phyloP scores from a whole-genome alignment of 345 rosid genomes.

The Ceriops decandra region DNA sequence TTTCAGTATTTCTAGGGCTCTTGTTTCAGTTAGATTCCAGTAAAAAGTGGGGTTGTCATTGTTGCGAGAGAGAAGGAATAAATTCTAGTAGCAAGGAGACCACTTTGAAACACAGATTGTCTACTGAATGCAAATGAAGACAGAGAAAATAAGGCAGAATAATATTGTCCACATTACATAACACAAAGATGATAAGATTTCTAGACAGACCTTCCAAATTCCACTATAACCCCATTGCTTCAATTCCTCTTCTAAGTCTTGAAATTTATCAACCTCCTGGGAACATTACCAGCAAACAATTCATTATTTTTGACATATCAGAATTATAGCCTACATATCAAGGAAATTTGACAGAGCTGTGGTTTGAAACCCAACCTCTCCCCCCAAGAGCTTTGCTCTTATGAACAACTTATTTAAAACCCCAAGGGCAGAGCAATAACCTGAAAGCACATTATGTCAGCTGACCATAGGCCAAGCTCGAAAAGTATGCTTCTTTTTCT shows the following conservation, averaged over 20 bases:
- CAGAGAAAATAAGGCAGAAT: background rate
- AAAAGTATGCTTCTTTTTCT: conserved; percentile 66
- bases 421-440: conserved; percentile 29
- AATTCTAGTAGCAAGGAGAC: too few species aligned
- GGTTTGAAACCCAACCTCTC: too few species aligned
- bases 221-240: conserved; percentile 65
- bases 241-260: conserved; percentile 68
- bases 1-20: too few species aligned
- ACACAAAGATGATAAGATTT: background rate
- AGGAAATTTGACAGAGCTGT: too few species aligned
- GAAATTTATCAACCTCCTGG: conserved; percentile 93
- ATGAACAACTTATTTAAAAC: conserved; percentile 1
- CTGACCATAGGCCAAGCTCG: conserved; percentile 88
- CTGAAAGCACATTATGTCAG: conserved; percentile 97
- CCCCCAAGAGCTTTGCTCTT: too few species aligned
- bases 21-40: too few species aligned
- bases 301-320: too few species aligned
- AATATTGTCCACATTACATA: background rate
- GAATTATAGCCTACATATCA: too few species aligned
- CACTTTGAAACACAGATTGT: background rate
- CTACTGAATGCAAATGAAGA: background rate
- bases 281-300: conserved; percentile 1
- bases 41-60: too few species aligned
- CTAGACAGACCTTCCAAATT: conserved; percentile 72
- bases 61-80: too few species aligned